Conservation (phyloP, 805 yeast species). For the Metschnikowia orientalis region DNA sequence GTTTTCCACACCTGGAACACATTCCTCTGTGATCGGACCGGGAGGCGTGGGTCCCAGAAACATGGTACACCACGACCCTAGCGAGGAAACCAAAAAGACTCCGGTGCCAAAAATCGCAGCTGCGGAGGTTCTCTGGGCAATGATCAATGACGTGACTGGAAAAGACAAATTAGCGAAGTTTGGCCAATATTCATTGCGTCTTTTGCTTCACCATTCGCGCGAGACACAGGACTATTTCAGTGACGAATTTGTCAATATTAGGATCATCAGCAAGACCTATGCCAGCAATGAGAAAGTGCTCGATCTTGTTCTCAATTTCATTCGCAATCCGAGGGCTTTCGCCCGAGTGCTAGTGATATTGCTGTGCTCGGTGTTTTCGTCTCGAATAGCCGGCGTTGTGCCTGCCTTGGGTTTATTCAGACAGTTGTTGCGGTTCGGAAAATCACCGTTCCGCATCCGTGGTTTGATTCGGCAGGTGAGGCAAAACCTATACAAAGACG, state of each 20-base stretch:
- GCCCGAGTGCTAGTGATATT: slow-evolving; percentile 32
- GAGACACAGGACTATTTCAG: slow-evolving; percentile 32
- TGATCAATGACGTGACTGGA: slow-evolving; percentile 56
- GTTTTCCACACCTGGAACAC: slow-evolving; percentile 1
- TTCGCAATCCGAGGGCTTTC: slow-evolving; percentile 35
- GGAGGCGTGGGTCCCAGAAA: neutral
- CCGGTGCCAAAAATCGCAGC: slow-evolving; percentile 12
- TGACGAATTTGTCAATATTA: slow-evolving; percentile 32
- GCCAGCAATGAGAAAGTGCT: slow-evolving; percentile 29
- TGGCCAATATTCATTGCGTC: slow-evolving; percentile 53
- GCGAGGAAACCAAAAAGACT: too few species aligned
- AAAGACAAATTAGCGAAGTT: slow-evolving; percentile 70
- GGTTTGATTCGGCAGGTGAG: slow-evolving; percentile 29
- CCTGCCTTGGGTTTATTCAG: slow-evolving; percentile 53
- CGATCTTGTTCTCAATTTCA: slow-evolving; percentile 31
- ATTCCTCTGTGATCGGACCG: neutral
- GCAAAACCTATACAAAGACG: slow-evolving; percentile 12
- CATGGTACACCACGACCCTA: too few species aligned
- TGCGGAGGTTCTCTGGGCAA: slow-evolving; percentile 47
- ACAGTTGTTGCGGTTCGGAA: slow-evolving; percentile 66
- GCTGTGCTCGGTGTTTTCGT: slow-evolving; percentile 36
- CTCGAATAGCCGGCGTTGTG: slow-evolving; percentile 41
- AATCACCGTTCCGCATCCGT: slow-evolving; percentile 56
- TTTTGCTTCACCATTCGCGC: slow-evolving; percentile 46
- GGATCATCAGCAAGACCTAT: slow-evolving; percentile 27